Evolutionary conservation across 2,329 filamentous ascomycete species (phyloP).

Genomic region (Fusarium cicatricum): DNA sequence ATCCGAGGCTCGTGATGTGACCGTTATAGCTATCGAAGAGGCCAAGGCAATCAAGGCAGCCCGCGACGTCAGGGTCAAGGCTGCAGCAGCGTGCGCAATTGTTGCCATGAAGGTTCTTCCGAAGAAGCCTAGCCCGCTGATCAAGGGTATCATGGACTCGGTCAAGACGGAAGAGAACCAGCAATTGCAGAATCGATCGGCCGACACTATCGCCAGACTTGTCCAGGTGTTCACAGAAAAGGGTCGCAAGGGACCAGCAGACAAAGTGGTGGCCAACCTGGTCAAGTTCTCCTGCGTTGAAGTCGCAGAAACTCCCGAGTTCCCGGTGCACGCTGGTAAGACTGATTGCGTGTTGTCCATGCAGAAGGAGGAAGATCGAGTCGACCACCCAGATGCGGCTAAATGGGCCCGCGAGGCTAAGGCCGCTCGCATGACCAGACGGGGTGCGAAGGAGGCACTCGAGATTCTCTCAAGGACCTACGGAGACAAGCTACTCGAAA

Average conservation of each 20-base stretch:
- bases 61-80: conserved; percentile 85
- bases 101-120: conserved; percentile 88
- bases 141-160: conserved; percentile 98
- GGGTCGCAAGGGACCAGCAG: conserved; percentile 83
- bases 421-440: conserved; percentile 86
- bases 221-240: conserved; percentile 86
- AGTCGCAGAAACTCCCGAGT: conserved; percentile 96
- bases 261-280: conserved; percentile 94
- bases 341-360: conserved; percentile 87
- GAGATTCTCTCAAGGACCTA: conserved; percentile 87
- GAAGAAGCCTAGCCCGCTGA: conserved; percentile 91
- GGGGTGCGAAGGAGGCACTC: conserved; percentile 92
- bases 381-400: conserved; percentile 89
- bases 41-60: conserved; percentile 80
- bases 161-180: conserved; percentile 94
- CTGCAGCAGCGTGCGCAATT: conserved; percentile 85
- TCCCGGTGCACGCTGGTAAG: conserved; percentile 81
- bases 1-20: conserved; percentile 76
- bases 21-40: conserved; percentile 77
- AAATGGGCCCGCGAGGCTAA: conserved; percentile 91
- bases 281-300: conserved; percentile 99
- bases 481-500: conserved; percentile 78
- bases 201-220: conserved; percentile 81
- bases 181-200: conserved; percentile 86
- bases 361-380: conserved; percentile 95